Base-by-base conservation (phyloP, 2,329 filamentous ascomycete genomes). In the Monilinia fructicola region DNA sequence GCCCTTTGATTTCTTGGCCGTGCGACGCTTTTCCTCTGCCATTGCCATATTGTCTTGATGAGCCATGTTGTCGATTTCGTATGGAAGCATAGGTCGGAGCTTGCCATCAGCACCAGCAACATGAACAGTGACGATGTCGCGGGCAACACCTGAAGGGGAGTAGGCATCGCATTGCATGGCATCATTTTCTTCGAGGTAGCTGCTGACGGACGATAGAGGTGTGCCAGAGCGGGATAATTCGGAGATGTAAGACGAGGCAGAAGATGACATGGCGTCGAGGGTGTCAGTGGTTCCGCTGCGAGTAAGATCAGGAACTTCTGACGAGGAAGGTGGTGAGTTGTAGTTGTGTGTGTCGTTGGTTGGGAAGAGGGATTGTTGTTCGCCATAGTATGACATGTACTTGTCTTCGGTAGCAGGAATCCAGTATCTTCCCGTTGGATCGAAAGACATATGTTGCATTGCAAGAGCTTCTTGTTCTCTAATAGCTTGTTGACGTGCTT, bases 281-380 rank as follows among this genome's bases (percentile, higher is more conserved):
- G 70, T 72, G 58, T 76, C 75, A 38, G 68, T 66, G 11, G 75
- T 77, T 53, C 73, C 73, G 52, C 73, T 76, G 62, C 76, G 75
- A 23, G 73, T 72, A 38, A 78, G 75, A 59, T 67, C 73, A 12
- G 78, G 77, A 28, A 78, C 71, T 54, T 78, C 76, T n/a, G 71
- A 71, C 4, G 75, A 72, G 14, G 74, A 75, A 14, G 78, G 78
- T 55, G 77, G 76, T 14, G 77, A 78, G 67, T 71, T 71, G 31
- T 65, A 44, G 59, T 61, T 61, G 53, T 42, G 64, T 50, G 63
- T n/a, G 23, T 68, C 67, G 56, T 70, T 70, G 26, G 69, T 68
- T 31, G 68, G 61, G 18, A 70, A 54, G 68, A 69, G 67, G 6
- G 65, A 26, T 50, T 68, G 50, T 54, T 70, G 67, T 64, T 67